Evolutionary conservation across 2,329 filamentous ascomycete genomes (phyloP).

Genomic region (Sphaerulina vaccinii): DNA sequence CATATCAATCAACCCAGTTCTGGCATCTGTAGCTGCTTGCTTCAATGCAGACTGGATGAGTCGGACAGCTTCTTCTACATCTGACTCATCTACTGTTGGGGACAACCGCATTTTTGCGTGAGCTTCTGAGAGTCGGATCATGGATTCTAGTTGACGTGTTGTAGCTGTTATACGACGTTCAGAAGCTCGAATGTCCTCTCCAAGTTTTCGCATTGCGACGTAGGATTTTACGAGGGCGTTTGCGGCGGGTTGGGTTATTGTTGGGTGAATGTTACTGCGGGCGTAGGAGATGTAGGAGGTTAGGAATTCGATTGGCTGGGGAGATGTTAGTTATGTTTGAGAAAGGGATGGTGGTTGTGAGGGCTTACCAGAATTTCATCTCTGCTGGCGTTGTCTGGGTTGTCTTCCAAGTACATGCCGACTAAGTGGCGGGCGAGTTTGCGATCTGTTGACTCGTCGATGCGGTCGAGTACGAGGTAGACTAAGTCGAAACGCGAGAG

Average conservation of each 20-base stretch:
- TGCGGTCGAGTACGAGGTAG: slow-evolving; percentile 90
- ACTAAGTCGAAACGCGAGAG: slow-evolving; percentile 96
- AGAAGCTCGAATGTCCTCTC: slow-evolving; percentile 66
- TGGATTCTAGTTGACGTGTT: slow-evolving; percentile 92
- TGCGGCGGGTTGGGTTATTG: slow-evolving; percentile 76
- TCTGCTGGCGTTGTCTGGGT: slow-evolving; percentile 75
- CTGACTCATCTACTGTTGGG: slow-evolving; percentile 69
- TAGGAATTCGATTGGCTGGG: slow-evolving; percentile 85
- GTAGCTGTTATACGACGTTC: slow-evolving; percentile 98
- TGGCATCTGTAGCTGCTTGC: slow-evolving; percentile 90
- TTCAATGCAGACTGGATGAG: slow-evolving; percentile 93
- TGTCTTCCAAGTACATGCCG: slow-evolving; percentile 95
- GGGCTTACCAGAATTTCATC: slow-evolving; percentile 75
- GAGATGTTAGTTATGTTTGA: slow-evolving; percentile 4
- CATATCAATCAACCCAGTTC: slow-evolving; percentile 95
- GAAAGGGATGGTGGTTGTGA: slow-evolving; percentile 10
- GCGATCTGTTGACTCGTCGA: slow-evolving; percentile 86
- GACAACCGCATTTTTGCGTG: slow-evolving; percentile 97
- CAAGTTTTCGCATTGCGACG: slow-evolving; percentile 91
- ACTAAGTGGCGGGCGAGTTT: slow-evolving; percentile 88
- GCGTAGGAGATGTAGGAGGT: slow-evolving; percentile 98
- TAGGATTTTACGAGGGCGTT: slow-evolving; percentile 82
- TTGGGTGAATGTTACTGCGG: slow-evolving; percentile 78
- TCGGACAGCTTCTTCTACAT: slow-evolving; percentile 87
- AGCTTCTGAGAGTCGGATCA: slow-evolving; percentile 95